Base-by-base conservation (phyloP, 495 filamentous ascomycete species). In the Xylaria bambusicola region DNA sequence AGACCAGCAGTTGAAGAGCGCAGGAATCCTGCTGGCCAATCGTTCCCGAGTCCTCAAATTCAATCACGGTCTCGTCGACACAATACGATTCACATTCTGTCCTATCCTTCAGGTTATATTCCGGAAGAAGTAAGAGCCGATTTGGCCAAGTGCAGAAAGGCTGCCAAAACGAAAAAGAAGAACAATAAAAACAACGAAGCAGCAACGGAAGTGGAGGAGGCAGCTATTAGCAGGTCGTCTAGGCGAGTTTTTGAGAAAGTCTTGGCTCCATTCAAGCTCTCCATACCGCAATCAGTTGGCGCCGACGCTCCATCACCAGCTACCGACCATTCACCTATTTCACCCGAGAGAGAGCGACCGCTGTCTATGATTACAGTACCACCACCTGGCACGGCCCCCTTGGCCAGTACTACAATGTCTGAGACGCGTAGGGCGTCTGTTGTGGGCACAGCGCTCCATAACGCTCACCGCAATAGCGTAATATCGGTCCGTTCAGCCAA, bases 11-110 rank as follows among this genome's bases (percentile, higher is more conserved):
- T 66, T 13, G 36, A 58, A 55, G 71, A 73, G 31, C 67, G 66
- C 47, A 67, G 71, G 40, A 61, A 66, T 61, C 71, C 71, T 47
- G n/a, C 64, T 73, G 31, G 61, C 24, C 29, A 18, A 36, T 45
- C 55, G 17, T 73, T 79, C 52, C 81, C 81, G 26, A 70, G 67
- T 23, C 78, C 81, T 45, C 72, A 77, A 36, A 83, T 80, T 54
- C 73, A 74, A 60, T 76, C 82, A 45, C 77, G 81, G 54, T 72
- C 72, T 20, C 77, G 80, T 56, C 72, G 82, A 21, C 80, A 76
- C 42, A 80, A 83, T 58, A 78, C 79, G 13, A 83, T 84, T 53
- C 80, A 83, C 64, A 82, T 84, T 63, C 69, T 81, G 40, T 80
- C 80, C 21, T 78, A 82, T 57, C 80, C 82, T 13, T 52, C 78